phyloP scores from a whole-genome alignment of 2,329 filamentous ascomycete species.

The Pseudocercospora pini-densiflorae region DNA sequence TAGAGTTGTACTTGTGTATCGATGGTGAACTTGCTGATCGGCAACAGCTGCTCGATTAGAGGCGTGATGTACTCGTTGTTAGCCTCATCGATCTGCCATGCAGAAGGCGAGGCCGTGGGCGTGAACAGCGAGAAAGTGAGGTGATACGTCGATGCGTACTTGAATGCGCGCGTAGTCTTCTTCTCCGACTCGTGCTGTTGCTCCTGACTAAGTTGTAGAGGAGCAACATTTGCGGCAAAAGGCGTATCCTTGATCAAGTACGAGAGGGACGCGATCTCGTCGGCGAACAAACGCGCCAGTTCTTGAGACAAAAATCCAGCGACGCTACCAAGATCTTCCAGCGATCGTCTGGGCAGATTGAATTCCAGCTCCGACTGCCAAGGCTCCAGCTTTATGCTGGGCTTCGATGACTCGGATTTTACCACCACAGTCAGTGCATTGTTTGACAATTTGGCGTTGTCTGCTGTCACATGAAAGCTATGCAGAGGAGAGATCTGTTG shows the following conservation, averaged over 20 bases:
- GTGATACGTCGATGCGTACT: constrained; percentile 92
- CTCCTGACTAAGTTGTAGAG: constrained; percentile 40
- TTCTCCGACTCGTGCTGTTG: constrained; percentile 56
- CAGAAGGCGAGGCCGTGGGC: constrained; percentile 74
- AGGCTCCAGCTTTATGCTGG: constrained; percentile 67
- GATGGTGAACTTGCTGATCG: constrained; percentile 93
- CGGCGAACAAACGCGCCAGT: constrained; percentile 76
- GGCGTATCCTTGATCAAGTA: constrained; percentile 38
- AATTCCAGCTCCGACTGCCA: constrained; percentile 76
- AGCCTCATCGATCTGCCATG: constrained; percentile 88
- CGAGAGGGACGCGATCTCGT: constrained; percentile 82
- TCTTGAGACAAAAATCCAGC: constrained; percentile 79
- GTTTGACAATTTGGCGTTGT: constrained; percentile 39
- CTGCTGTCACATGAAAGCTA: constrained; percentile 67
- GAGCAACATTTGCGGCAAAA: constrained; percentile 26
- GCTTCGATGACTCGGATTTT: constrained; percentile 61
- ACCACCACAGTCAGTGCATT: constrained; percentile 72
- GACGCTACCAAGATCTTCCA: constrained; percentile 68
- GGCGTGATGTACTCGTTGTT: constrained; percentile 81
- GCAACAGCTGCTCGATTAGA: constrained; percentile 74
- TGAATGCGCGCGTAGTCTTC: constrained; percentile 82
- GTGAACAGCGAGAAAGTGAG: constrained; percentile 95
- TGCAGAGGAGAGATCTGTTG: constrained; percentile 85
- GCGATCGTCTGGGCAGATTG: constrained; percentile 71
- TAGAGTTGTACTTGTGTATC: constrained; percentile 97